Evolutionary conservation across 345 rosid genomes (phyloP).

Genomic region (Citrus hindsii): DNA sequence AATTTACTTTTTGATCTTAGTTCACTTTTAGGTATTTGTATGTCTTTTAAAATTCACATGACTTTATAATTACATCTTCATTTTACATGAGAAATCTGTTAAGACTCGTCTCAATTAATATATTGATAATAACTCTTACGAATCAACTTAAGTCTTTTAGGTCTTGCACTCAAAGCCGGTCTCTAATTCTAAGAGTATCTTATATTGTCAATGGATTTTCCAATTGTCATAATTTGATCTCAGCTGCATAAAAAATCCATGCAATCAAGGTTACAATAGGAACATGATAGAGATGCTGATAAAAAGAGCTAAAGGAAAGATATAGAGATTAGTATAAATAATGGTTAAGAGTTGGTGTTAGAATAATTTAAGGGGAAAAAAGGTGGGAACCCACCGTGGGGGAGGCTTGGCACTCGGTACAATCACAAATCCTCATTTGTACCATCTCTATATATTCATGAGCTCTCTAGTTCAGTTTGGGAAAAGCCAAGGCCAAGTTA

Average conservation of each 20-base stretch:
- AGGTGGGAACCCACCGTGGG: slow-evolving; percentile 45
- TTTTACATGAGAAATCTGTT: too few relatives aligned
- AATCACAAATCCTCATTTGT: slow-evolving; percentile 18
- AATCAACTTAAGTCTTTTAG: too few relatives aligned
- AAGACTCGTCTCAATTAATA: too few relatives aligned
- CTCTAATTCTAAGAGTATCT: too few relatives aligned
- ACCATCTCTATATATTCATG: slow-evolving; percentile 42
- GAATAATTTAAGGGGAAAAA: slow-evolving; percentile 27
- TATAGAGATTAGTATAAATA: slow-evolving; percentile 7
- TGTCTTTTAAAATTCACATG: too few relatives aligned
- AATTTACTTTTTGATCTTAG: too few relatives aligned
- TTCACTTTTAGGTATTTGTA: too few relatives aligned
- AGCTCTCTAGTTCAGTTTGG: slow-evolving; percentile 48
- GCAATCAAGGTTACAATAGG: slow-evolving; percentile 3
- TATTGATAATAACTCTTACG: too few relatives aligned
- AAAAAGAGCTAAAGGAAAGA: slow-evolving; percentile 10
- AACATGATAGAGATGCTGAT: slow-evolving; percentile 8
- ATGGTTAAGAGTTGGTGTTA: slow-evolving; percentile 24
- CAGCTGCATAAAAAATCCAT: slow-evolving; percentile 1
- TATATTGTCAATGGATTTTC: neutral
- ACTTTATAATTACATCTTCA: too few relatives aligned
- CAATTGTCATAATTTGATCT: slow-evolving; percentile 12
- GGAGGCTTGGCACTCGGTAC: slow-evolving; percentile 17
- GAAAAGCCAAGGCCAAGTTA: slow-evolving; percentile 39
- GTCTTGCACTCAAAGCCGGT: too few relatives aligned